These are phyloP conservation scores for Cladosporium sp. DNA, from an alignment of 2,329 filamentous ascomycete species.

Conservation along the genomic window DNA sequence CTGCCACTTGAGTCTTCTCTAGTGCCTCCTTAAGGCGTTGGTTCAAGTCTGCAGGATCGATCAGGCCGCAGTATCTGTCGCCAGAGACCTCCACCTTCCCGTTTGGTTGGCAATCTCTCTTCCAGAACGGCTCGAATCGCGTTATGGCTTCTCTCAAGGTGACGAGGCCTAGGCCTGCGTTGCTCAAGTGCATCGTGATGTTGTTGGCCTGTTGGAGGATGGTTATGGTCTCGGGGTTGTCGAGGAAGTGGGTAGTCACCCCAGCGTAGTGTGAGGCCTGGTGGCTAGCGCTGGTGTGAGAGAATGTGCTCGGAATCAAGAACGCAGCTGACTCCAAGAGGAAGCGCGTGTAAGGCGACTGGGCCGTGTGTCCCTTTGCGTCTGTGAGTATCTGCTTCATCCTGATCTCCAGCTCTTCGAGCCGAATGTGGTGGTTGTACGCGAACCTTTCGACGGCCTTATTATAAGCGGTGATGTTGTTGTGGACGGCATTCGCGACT, in stretches of 20 bases:
- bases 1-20: neutral
- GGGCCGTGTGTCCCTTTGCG: neutral
- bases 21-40: neutral
- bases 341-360: neutral
- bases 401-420: neutral
- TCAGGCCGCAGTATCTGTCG: neutral
- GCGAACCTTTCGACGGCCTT: neutral
- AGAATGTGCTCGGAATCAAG: neutral
- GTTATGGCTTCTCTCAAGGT: neutral
- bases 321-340: neutral
- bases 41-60: neutral
- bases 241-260: neutral
- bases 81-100: neutral
- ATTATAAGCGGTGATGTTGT: neutral
- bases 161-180: neutral
- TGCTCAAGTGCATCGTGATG: neutral
- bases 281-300: neutral
- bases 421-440: neutral
- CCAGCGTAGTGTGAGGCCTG: neutral
- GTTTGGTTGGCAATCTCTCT: neutral
- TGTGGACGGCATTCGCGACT: neutral
- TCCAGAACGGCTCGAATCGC: neutral
- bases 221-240: neutral
- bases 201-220: neutral
- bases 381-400: neutral